A percentile compares a stretch with the other conserved stretches of the same genome.
These are phyloP conservation scores for Hymenoscyphus occultus DNA, from an alignment of 2,329 filamentous ascomycete genomes.

Conservation along the genomic window DNA sequence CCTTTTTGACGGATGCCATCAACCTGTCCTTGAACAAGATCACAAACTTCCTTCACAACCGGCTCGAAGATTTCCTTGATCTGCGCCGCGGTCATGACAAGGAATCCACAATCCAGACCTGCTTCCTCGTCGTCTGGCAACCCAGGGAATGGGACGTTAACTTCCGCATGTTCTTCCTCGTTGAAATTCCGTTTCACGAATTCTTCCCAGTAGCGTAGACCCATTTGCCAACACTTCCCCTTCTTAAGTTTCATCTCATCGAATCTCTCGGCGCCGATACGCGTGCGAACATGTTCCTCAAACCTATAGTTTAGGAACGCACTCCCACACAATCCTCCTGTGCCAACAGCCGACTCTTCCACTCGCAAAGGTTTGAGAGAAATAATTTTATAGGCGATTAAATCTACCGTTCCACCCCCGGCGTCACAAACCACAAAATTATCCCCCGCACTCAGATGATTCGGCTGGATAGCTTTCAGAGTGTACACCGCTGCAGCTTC, in stretches of 20 bases:
- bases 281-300: slow-evolving; percentile 68
- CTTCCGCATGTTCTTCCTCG: slow-evolving; percentile 71
- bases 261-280: slow-evolving; percentile 65
- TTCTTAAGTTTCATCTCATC: slow-evolving; percentile 76
- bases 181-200: slow-evolving; percentile 84
- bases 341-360: slow-evolving; percentile 76
- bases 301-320: slow-evolving; percentile 80
- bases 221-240: slow-evolving; percentile 77
- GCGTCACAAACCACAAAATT: slow-evolving; percentile 58
- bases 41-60: slow-evolving; percentile 67
- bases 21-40: slow-evolving; percentile 66
- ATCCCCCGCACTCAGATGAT: slow-evolving; percentile 65
- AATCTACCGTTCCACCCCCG: slow-evolving; percentile 61
- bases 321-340: slow-evolving; percentile 73
- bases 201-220: slow-evolving; percentile 76
- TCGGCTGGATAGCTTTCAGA: slow-evolving; percentile 74
- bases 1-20: slow-evolving; percentile 59
- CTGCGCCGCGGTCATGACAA: slow-evolving; percentile 67
- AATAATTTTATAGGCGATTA: slow-evolving; percentile 80
- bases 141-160: slow-evolving; percentile 77
- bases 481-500: slow-evolving; percentile 80
- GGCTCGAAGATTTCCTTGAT: slow-evolving; percentile 74
- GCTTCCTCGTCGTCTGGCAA: slow-evolving; percentile 72
- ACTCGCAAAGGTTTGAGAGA: slow-evolving; percentile 69
- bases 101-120: slow-evolving; percentile 71